phyloP scores from a whole-genome alignment of 1,284 basidiomycete genomes.

The Schizophyllum amplum region DNA sequence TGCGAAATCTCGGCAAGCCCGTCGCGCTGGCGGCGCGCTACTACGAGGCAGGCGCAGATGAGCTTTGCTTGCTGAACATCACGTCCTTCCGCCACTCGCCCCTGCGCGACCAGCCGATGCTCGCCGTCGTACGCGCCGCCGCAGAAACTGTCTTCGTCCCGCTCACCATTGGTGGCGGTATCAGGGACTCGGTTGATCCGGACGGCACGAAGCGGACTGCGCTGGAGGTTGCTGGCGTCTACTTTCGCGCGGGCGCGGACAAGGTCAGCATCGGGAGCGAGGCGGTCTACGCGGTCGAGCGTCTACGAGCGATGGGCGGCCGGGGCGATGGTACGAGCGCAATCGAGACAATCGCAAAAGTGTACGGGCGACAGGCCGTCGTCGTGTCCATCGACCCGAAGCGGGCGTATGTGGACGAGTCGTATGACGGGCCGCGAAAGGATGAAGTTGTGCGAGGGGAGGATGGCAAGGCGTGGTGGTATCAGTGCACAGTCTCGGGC shows the following conservation, averaged over 20 bases:
- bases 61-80: constrained; percentile 97
- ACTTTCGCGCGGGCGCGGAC: constrained; percentile 97
- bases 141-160: constrained; percentile 94
- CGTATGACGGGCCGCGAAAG: constrained; percentile 62
- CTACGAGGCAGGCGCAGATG: constrained; percentile 88
- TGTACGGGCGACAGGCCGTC: constrained; percentile 95
- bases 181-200: constrained; percentile 94
- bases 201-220: constrained; percentile 86
- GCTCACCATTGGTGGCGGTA: constrained; percentile 98
- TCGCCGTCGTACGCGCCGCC: constrained; percentile 86
- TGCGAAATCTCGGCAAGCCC: constrained; percentile 97
- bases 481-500: constrained; percentile 94
- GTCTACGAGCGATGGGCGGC: constrained; percentile 48
- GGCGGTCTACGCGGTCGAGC: constrained; percentile 91
- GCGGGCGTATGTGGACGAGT: constrained; percentile 71
- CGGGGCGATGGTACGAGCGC: constrained; percentile 69
- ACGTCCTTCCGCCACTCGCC: constrained; percentile 98
- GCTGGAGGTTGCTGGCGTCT: constrained; percentile 90
- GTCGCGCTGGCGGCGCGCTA: constrained; percentile 88
- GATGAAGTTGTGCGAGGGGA: constrained; percentile 66
- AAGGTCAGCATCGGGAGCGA: constrained; percentile 97
- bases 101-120: constrained; percentile 95
- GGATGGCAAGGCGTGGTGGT: constrained; percentile 90
- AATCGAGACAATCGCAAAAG: constrained; percentile 88
- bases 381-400: constrained; percentile 97